Evolutionary conservation across 2,329 filamentous ascomycete genomes (phyloP).

Genomic region (Fusarium sp.): DNA sequence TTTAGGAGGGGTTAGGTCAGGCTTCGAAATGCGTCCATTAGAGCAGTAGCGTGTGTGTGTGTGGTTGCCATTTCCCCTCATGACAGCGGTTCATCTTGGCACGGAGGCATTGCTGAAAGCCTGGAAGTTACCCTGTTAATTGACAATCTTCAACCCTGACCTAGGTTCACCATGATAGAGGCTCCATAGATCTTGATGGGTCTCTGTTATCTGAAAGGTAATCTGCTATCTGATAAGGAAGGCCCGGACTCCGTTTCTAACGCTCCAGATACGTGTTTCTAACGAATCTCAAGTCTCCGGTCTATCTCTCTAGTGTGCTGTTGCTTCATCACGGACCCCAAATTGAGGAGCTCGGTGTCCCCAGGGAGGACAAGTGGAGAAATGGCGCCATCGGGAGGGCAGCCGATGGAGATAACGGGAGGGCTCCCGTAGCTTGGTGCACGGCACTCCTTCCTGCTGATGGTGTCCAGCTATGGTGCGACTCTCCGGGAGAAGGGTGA

Average conservation of each 20-base stretch:
- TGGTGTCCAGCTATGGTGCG: background rate
- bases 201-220: background rate
- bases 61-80: background rate
- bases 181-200: background rate
- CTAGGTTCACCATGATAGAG: background rate
- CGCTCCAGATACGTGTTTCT: background rate
- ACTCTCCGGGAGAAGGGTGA: background rate
- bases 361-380: background rate
- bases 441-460: background rate
- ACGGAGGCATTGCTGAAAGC: background rate
- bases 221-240: background rate
- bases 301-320: background rate
- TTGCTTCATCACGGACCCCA: background rate
- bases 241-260: background rate
- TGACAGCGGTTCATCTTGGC: background rate
- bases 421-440: background rate
- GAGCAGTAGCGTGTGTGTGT: background rate
- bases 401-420: conserved; percentile 2
- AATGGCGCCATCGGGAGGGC: background rate
- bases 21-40: background rate
- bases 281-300: background rate
- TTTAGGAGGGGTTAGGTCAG: background rate
- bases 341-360: background rate
- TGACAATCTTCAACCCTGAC: background rate
- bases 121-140: background rate